phyloP scores from a whole-genome alignment of 805 yeast species.

The Starmera amethionina region DNA sequence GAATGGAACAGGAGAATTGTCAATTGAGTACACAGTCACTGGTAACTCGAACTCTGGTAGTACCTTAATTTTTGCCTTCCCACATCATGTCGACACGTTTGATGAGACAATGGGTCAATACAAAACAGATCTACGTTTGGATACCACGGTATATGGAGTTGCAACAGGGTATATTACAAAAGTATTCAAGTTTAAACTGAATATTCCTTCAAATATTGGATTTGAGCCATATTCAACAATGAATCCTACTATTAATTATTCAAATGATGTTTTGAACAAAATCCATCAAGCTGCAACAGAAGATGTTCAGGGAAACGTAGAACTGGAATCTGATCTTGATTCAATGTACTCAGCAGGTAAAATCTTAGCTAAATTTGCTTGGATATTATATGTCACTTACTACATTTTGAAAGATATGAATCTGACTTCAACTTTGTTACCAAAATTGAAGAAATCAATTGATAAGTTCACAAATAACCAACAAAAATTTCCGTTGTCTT shows the following conservation, averaged over 20 bases:
- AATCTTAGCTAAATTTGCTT: constrained; percentile 81
- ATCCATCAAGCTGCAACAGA: constrained; percentile 24
- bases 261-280: constrained; percentile 17
- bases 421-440: constrained; percentile 42
- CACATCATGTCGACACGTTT: constrained; percentile 51
- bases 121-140: constrained; percentile 27
- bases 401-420: constrained; percentile 48
- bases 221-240: constrained; percentile 33
- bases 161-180: constrained; percentile 37
- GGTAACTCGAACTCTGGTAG: constrained; percentile 38
- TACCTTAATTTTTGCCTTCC: constrained; percentile 50
- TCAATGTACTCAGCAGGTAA: constrained; percentile 93
- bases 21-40: constrained; percentile 30
- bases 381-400: constrained; percentile 65
- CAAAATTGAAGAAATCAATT: constrained; percentile 56
- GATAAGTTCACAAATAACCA: constrained; percentile 57
- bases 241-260: constrained; percentile 19
- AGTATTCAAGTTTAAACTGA: constrained; percentile 30
- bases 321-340: constrained; percentile 45
- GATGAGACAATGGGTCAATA: constrained; percentile 16
- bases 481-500: constrained; percentile 65
- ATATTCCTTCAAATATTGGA: constrained; percentile 32
- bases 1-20: constrained; percentile 29
- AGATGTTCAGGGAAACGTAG: constrained; percentile 30
- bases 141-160: constrained; percentile 40